A percentile compares a stretch with the other conserved stretches of the same genome.
Evolutionary conservation across 306 rosid genomes (phyloP).

Genomic region (Acacia confusa): DNA sequence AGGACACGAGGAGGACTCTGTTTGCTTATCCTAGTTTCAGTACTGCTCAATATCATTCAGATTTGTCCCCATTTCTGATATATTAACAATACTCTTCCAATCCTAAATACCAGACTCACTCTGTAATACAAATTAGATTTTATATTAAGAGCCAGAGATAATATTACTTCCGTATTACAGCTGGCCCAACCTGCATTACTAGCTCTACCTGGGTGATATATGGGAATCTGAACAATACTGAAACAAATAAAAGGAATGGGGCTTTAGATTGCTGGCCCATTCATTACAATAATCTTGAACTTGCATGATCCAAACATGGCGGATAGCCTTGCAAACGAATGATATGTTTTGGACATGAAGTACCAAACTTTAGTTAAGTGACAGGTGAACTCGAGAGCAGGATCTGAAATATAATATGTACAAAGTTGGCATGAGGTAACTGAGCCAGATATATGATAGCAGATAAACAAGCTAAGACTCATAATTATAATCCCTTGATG

Average conservation of each 20-base stretch:
- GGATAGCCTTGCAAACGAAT: not conserved
- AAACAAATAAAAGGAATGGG: not conserved
- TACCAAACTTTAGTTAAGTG: conserved; percentile 1
- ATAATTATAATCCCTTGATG: conserved; percentile 50
- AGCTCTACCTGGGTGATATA: not conserved
- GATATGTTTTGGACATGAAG: not conserved
- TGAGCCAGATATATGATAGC: not conserved
- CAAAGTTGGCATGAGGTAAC: conserved; percentile 27
- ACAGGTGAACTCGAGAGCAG: conserved; percentile 18
- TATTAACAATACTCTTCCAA: too few relatives aligned
- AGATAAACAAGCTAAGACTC: conserved; percentile 40
- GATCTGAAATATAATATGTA: conserved; percentile 37
- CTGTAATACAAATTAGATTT: too few relatives aligned
- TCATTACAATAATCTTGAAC: not conserved
- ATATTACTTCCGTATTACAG: too few relatives aligned
- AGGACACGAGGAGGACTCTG: not conserved
- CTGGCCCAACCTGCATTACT: too few relatives aligned
- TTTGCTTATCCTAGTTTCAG: not conserved
- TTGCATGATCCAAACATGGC: not conserved
- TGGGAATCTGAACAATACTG: not conserved
- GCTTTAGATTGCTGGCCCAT: not conserved
- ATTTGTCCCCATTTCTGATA: not conserved
- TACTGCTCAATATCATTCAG: not conserved
- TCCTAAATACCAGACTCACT: too few relatives aligned
- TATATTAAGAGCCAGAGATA: too few relatives aligned